Evolutionary conservation across 352 stramenopile genomes (phyloP), one percentile per base, ranked within the genome.

Genomic region (Pythium utonaiense): DNA sequence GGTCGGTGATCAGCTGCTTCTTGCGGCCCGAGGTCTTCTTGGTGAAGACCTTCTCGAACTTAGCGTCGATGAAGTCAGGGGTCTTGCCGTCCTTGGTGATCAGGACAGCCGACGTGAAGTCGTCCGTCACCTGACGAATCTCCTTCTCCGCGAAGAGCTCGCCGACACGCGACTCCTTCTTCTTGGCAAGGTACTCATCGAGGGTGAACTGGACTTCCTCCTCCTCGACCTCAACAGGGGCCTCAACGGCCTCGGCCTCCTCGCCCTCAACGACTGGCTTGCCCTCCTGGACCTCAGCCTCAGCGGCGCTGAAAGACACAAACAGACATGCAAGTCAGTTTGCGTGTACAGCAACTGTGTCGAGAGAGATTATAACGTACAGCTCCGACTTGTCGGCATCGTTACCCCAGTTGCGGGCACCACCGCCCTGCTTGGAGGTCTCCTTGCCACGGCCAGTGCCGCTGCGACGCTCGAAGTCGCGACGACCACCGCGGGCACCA

Each of bases 381-480:
- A 97, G 89, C 66, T 95, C 89, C 48, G 83, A 83, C 71, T 96
- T 90, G 74, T 97, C 92, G 63, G 94, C 75, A 59, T 96, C 83
- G 82, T 98, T 97, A 71, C 96, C 96, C 96, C 96, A 99, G 83
- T 99, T 99, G 78, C 83, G 91, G 62, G 90, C 91, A 72, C 96
- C 96, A 55, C 89, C 93, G 47, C 96, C 96, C 62, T 88, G 83
- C 80, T 98, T 98, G 73, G 90, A 98, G 66, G 91, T 93, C 77
- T 99, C 96, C 68, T 95, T 96, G 71, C 96, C 96, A 75, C 96
- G 93, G 64, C 96, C 96, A 42, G 95, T 99, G 71, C 96, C 96
- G 61, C 88, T 97, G 75, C 91, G 87, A 63, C 96, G 93, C 70
- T 98, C 96, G 57, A 92, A 98, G 52, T 95, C 78, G 40, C 96